A percentile compares a stretch with the other conserved stretches of the same genome.
phyloP scores from a whole-genome alignment of 305 asterid genomes.

The Rubia peregrina region DNA sequence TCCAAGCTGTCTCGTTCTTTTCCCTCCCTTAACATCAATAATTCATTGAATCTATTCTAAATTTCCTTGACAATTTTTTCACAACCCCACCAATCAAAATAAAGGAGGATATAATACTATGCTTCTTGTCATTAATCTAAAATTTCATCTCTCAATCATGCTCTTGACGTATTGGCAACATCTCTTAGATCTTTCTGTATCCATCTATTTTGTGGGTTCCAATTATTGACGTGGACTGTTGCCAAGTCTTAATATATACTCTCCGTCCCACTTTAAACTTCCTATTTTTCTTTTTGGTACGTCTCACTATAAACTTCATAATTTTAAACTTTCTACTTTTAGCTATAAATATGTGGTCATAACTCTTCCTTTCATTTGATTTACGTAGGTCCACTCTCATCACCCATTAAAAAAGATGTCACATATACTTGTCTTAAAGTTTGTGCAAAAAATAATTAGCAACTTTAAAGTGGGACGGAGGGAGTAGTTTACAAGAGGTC shows the following conservation, averaged over 20 bases:
- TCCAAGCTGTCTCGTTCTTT: slow-evolving; percentile 40
- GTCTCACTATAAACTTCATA: too few species aligned
- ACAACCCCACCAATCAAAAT: slow-evolving; percentile 9
- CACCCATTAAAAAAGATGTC: too few species aligned
- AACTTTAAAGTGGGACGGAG: too few species aligned
- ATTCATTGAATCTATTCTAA: slow-evolving; percentile 49
- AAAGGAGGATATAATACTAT: neutral
- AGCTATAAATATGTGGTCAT: too few species aligned
- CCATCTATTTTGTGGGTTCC: slow-evolving; percentile 37
- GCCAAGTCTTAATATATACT: slow-evolving; percentile 8
- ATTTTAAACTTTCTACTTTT: too few species aligned
- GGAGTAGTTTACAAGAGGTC: neutral
- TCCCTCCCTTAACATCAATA: slow-evolving; percentile 6
- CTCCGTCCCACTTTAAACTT: too few species aligned
- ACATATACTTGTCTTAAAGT: too few species aligned
- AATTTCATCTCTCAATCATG: slow-evolving; percentile 39
- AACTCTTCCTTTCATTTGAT: too few species aligned
- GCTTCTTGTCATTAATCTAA: slow-evolving; percentile 16
- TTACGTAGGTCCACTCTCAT: too few species aligned
- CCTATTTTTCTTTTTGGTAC: too few species aligned
- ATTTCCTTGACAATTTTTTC: neutral
- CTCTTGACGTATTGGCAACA: slow-evolving; percentile 58
- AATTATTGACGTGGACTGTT: slow-evolving; percentile 21
- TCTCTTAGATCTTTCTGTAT: slow-evolving; percentile 46
- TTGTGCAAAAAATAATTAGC: too few species aligned